Evolutionary conservation across 805 yeast genomes (phyloP), one percentile per base, ranked within the genome.

Genomic region (Pichia californica): DNA sequence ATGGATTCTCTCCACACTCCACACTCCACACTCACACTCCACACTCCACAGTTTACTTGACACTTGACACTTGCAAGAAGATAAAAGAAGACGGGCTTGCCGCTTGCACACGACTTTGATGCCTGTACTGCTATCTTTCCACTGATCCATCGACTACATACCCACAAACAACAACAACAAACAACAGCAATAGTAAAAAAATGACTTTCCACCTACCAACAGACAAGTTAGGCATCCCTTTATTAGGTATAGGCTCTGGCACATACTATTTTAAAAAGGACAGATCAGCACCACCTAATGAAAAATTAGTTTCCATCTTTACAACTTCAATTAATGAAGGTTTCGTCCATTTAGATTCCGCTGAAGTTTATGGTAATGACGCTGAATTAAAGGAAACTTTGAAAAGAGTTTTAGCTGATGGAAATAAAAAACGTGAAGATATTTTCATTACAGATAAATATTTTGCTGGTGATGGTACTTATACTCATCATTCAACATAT

Each of bases 391-490:
- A 74, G 21, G 67, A 58, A 19, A 83, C 81, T 2, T 34, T 53
- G 9, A 32, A 38, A 13, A 26, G 37, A 2, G 31, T 46, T 15
- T 47, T 79, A 26, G 54, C 36, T 16, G 26, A 68, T 0, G 45
- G 45, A 7, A 72, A 69, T 5, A 42, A 66, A 7, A 58, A 63
- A 16, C 68, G 79, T 57, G 56, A 66, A 49, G 63, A 68, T 38
- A 48, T 77, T 27, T 81, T 72, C 65, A 61, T 82, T 51, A 81
- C 88, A 27, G 79, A 79, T 45, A 81, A 81, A 60, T 77, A 70
- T 55, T 57, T 59, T 49, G 68, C 70, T 15, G 74, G 73, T 14
- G 61, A 56, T 43, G 48, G 55, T 0, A 44, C 56, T 4, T 43
- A 52, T 29, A 50, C 51, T 6, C 57, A 54, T 10, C 57, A 52